Evolutionary conservation across 352 stramenopile species (phyloP), one percentile per base, ranked within the genome.

Genomic region (Phytophthora europaea): DNA sequence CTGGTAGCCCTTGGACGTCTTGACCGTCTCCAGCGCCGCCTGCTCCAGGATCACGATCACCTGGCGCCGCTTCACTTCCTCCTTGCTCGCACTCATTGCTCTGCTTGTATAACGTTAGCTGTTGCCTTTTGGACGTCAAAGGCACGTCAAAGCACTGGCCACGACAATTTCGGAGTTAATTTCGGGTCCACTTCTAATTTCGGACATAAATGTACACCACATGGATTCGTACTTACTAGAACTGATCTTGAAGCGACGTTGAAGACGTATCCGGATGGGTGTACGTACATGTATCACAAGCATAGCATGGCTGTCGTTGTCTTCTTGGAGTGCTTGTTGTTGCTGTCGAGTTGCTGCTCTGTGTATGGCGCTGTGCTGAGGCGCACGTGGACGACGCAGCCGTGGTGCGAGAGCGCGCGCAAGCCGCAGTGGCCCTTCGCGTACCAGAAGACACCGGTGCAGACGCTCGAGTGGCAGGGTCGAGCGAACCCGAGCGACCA

Each of bases 1-100:
- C 85, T 99, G 97, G 78, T 99, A 99, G 55, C 98, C 94, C 72
- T 99, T 99, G 60, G 96, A 98, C 47, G 98, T 99, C 89, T 99
- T 99, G 36, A 99, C 98, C 31, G 98, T 99, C 90, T 99, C 98
- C 40, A 99, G 88, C 55, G 91, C 95, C 43, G 98, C 98, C 80
- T 99, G 94, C 83, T 99, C 98, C 54, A 99, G 87, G 62, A 99
- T 93, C 45, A 99, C 88, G 65, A 99, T 99, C 68, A 99, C 89
- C 71, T 98, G 90, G 16, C 89, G 89, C 64, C 89, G 83, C 72
- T 95, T 91, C 62, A 90, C 82, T 66, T 95, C 88, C 26, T 92
- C 86, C 52, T 91, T 91, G 52, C 47, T 83, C 22, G 65, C 75
- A 55, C 80, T 89, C 80, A 84, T 73, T 23, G 8, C 34, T 40